Evolutionary conservation across 176 grass and related monocot species (phyloP).

Genomic region (Calamus simplicifolius): DNA sequence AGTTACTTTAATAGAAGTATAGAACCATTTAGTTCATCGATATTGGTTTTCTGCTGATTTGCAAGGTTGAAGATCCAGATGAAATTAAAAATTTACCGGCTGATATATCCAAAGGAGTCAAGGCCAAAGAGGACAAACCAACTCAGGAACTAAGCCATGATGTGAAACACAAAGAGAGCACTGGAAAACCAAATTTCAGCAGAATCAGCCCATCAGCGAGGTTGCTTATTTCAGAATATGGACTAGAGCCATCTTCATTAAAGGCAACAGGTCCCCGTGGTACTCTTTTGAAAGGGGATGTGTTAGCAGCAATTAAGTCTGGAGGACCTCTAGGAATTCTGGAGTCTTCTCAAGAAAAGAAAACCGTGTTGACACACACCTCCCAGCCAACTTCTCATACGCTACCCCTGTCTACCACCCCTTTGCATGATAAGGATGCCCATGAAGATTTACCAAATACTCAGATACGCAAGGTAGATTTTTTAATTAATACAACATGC

Average conservation of each 20-base stretch:
- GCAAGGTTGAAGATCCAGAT: slow-evolving; percentile 78
- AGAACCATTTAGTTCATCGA: too few relatives aligned
- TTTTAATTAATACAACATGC: not conserved
- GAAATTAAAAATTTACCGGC: slow-evolving; percentile 69
- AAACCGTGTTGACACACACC: slow-evolving; percentile 21
- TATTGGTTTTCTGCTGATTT: not conserved
- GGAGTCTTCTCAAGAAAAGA: slow-evolving; percentile 42
- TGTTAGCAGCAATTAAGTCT: slow-evolving; percentile 67
- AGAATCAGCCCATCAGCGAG: slow-evolving; percentile 86
- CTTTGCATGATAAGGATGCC: slow-evolving; percentile 29
- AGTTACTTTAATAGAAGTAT: too few relatives aligned
- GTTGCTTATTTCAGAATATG: slow-evolving; percentile 79
- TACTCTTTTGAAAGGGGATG: slow-evolving; percentile 92
- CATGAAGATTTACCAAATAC: slow-evolving; percentile 81
- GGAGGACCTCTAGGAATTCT: slow-evolving; percentile 26
- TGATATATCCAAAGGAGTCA: slow-evolving; percentile 46
- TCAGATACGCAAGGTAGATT: slow-evolving; percentile 88
- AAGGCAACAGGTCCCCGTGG: slow-evolving; percentile 88
- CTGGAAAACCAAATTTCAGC: slow-evolving; percentile 36
- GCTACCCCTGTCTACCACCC: slow-evolving; percentile 20
- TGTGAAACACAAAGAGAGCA: slow-evolving; percentile 26
- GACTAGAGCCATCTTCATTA: slow-evolving; percentile 52
- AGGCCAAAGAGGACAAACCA: slow-evolving; percentile 47
- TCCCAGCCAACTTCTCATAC: slow-evolving; percentile 33
- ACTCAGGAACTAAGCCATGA: slow-evolving; percentile 23